phyloP scores from a whole-genome alignment of 129 eudicot species.

The Chrysanthemum makinoi region DNA sequence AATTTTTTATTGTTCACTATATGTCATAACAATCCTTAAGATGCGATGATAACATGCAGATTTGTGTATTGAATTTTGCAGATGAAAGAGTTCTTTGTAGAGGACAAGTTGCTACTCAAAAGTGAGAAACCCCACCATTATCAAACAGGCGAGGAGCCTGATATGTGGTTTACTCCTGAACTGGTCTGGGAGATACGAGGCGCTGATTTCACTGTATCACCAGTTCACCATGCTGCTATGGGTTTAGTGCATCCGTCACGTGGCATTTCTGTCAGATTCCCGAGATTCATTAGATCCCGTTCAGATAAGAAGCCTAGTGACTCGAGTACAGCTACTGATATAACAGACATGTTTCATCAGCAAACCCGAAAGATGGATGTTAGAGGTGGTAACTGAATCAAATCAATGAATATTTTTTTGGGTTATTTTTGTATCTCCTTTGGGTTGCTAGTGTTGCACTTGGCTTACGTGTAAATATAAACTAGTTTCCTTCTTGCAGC shows the following conservation, averaged over 20 bases:
- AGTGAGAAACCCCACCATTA: conserved; percentile 69
- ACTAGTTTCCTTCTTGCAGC: background rate
- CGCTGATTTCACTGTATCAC: conserved; percentile 86
- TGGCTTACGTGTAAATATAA: conserved; percentile 16
- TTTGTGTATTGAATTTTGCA: conserved; percentile 24
- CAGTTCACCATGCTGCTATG: conserved; percentile 83
- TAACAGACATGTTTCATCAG: conserved; percentile 76
- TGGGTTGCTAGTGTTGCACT: background rate
- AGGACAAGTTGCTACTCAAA: conserved; percentile 54
- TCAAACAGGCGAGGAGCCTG: conserved; percentile 78
- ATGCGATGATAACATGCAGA: background rate
- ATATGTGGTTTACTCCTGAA: conserved; percentile 88
- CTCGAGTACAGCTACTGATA: conserved; percentile 67
- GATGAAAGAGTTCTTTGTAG: conserved; percentile 87
- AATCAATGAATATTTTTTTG: conserved; percentile 10
- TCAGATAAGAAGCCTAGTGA: conserved; percentile 81
- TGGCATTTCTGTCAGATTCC: conserved; percentile 89
- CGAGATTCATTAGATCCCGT: conserved; percentile 58
- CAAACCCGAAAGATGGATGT: conserved; percentile 94
- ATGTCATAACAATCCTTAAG: background rate
- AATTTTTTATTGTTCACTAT: background rate
- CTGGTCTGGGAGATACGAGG: conserved; percentile 91
- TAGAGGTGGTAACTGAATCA: conserved; percentile 25
- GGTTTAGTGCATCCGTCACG: conserved; percentile 85
- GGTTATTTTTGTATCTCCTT: background rate